Evolutionary conservation across 768 basidiomycete species (phyloP).

Genomic region (Leucogyrophana mollusca): DNA sequence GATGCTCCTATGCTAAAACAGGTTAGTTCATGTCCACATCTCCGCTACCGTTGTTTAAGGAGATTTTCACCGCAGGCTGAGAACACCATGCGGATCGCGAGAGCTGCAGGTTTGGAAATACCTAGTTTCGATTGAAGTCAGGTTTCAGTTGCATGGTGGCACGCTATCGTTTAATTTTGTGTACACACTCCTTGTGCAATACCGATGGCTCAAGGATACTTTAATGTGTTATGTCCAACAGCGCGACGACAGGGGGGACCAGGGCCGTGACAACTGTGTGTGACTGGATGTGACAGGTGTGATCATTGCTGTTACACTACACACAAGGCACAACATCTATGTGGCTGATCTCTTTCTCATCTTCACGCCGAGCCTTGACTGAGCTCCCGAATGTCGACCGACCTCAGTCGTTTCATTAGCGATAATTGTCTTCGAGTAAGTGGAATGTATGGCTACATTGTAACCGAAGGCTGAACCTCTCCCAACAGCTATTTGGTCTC

Average conservation of each 20-base stretch:
- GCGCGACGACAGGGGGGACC: too few relatives aligned
- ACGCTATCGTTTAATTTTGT: too few relatives aligned
- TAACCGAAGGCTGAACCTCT: constrained; percentile 1
- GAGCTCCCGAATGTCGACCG: constrained; percentile 48
- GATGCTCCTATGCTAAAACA: constrained; percentile 91
- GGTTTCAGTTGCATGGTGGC: too few relatives aligned
- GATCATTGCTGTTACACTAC: too few relatives aligned
- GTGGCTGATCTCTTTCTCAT: neutral
- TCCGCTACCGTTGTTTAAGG: neutral
- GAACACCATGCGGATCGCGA: constrained; percentile 51
- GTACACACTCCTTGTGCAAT: too few relatives aligned
- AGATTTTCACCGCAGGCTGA: constrained; percentile 40
- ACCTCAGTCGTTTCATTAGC: constrained; percentile 71
- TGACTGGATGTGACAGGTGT: too few relatives aligned
- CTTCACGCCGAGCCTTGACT: neutral
- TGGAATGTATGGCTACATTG: neutral
- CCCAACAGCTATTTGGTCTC: constrained; percentile 71
- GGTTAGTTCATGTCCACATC: constrained; percentile 31
- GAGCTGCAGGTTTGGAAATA: constrained; percentile 53
- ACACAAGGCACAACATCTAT: neutral
- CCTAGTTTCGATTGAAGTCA: too few relatives aligned
- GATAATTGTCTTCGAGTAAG: constrained; percentile 73
- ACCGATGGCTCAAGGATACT: too few relatives aligned
- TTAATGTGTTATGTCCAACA: too few relatives aligned
- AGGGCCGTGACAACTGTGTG: too few relatives aligned